Evolutionary conservation across 257 asterid species (phyloP).

Genomic region (Solanum piurae): DNA sequence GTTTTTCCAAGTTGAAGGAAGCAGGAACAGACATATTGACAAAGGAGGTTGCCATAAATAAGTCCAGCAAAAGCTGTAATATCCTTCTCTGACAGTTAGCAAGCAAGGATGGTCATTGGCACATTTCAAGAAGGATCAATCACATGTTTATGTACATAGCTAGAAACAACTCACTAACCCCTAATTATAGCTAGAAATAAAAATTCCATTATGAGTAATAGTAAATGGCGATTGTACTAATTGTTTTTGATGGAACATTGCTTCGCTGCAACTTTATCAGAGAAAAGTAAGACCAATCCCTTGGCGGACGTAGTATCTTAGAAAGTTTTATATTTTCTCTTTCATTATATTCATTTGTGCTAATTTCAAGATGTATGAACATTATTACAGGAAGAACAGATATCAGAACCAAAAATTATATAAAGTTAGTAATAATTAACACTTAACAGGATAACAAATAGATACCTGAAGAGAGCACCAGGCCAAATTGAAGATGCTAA

Average conservation of each 20-base stretch:
- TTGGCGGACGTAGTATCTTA: background rate
- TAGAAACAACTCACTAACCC: background rate
- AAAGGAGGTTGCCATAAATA: background rate
- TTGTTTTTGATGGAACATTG: background rate
- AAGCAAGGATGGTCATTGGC: background rate
- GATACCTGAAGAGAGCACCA: slow-evolving; percentile 37
- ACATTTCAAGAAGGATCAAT: background rate
- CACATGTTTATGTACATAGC: background rate
- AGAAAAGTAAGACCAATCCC: background rate
- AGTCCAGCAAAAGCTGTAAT: background rate
- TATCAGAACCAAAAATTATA: background rate
- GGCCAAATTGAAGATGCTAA: slow-evolving; percentile 26
- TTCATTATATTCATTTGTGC: background rate
- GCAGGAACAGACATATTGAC: background rate
- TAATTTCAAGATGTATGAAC: background rate
- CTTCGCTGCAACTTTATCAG: background rate
- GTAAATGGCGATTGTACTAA: background rate
- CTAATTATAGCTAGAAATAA: background rate
- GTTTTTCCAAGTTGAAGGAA: background rate
- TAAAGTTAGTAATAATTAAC: background rate
- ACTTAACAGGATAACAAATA: background rate
- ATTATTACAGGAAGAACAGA: background rate
- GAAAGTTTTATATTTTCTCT: background rate
- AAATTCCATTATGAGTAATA: background rate
- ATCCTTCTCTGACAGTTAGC: background rate